A percentile compares a stretch with the other conserved stretches of the same genome.
Conservation (phyloP, 257 asterid species). For the Gentiana macrophylla region DNA sequence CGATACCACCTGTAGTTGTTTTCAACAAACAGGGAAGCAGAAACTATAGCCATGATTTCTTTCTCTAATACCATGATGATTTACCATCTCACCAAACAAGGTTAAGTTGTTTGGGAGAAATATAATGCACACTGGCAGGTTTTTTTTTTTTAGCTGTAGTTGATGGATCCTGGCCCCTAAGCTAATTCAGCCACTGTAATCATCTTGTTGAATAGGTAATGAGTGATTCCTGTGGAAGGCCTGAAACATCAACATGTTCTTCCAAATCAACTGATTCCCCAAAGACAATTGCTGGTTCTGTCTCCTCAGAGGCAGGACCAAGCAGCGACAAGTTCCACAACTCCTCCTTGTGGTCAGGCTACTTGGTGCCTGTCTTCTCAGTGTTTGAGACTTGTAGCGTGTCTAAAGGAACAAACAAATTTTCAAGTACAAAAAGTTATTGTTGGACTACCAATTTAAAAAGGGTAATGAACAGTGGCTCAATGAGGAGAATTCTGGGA, state of each 20-base stretch:
- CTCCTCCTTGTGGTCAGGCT: conserved; percentile 25
- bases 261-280: conserved; percentile 12
- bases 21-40: too few species aligned
- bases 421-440: conserved; percentile 21
- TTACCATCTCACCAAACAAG: too few species aligned
- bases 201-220: conserved; percentile 16
- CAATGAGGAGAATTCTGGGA: conserved; percentile 80
- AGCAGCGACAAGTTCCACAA: conserved; percentile 15
- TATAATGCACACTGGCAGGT: too few species aligned
- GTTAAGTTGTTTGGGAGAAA: too few species aligned
- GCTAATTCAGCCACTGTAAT: conserved; percentile 1
- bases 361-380: conserved; percentile 29
- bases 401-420: conserved; percentile 15
- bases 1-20: too few species aligned
- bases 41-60: too few species aligned
- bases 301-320: conserved; percentile 28
- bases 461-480: conserved; percentile 64
- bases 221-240: conserved; percentile 17
- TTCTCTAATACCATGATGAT: too few species aligned
- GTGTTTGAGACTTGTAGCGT: conserved; percentile 15
- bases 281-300: conserved; percentile 8
- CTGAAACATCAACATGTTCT: conserved; percentile 6
- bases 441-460: conserved; percentile 65
- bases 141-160: too few species aligned
- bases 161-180: neutral